Evolutionary conservation across 192 early-diverging fungal species (phyloP), one percentile per base, ranked within the genome.

Genomic region (Thamnidium elegans): DNA sequence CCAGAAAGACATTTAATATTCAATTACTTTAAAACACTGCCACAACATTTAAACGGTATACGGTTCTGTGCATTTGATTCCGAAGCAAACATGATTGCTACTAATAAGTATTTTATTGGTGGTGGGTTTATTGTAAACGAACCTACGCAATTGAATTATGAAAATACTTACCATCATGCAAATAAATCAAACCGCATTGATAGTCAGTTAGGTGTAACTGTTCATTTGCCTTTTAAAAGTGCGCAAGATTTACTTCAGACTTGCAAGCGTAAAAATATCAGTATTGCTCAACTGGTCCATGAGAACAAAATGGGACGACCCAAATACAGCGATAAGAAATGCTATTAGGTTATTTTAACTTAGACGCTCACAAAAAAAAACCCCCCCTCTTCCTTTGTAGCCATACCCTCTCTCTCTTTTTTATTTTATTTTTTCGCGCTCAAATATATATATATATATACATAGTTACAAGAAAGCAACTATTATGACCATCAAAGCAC

Each of bases 111-210:
- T 82, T 96, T 95, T 80, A 93, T 90, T 60, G 94, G 94, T 72
- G 94, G 94, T 23, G 96, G 96, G 3, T 98, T 98, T 81, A 92
- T 98, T 7, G 90, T 98, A 45, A 94, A 94, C 71, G 96, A 95
- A 36, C 73, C 86, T 36, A 94, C 94, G 0, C 86, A 92, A 59
- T 65, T 93, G 4, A 87, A 84, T 3, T 86, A 92, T 48, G 90
- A 54, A 54, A 26, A 26, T 10, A 54, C 67, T 67, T 42, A 72
- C 75, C 34, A 47, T 43, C 54, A 74, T 75, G 39, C 60, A 60
- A 19, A 60, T 58, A 48, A 62, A 65, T 9, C 86, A 42, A 81
- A 81, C 47, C 80, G 86, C 36, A 39, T 9, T 9, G 9, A 39
- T 62, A 81, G 75, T 4, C 79, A 82, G 63, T 89, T 89, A 70